Evolutionary conservation across 306 rosid genomes (phyloP).

Genomic region (Cucumis sativus): Cucumber_9930_V3 NC_026657.2:1705001-1705500

Average conservation of each 20-base stretch:
- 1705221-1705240: background rate
- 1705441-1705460: conserved; percentile 4
- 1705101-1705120: no score
- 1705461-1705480: conserved; percentile 10
- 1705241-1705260: background rate
- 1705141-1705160: background rate
- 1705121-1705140: background rate
- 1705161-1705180: background rate
- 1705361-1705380: background rate
- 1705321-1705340: background rate
- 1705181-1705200: background rate
- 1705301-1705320: background rate
- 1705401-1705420: conserved; percentile 20
- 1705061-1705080: no score
- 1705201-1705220: background rate
- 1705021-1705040: no score
- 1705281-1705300: background rate
- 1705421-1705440: conserved; percentile 14
- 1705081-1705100: background rate
- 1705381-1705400: conserved; percentile 13
- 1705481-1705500: background rate
- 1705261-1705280: background rate
- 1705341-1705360: background rate
- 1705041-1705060: no score
- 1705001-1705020: no score